Conservation (phyloP, 2,329 filamentous ascomycete species). For the Aspergillus floridensis region DNA sequence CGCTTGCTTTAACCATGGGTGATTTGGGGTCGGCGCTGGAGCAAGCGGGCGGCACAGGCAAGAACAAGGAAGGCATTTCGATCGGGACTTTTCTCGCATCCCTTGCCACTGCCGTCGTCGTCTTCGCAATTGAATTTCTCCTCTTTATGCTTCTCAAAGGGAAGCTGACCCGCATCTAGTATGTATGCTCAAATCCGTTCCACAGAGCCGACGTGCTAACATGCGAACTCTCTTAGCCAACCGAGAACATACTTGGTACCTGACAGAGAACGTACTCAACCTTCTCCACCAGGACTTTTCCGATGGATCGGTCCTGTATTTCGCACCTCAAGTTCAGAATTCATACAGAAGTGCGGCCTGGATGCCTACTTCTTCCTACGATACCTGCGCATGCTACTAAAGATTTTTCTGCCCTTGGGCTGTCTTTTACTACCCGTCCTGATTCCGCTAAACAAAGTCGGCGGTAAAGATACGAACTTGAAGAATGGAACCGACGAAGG, state of each 20-base stretch:
- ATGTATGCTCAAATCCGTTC: conserved; percentile 33
- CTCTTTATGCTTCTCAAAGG: conserved; percentile 75
- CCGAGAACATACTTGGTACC: conserved; percentile 83
- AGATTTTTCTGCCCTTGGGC: conserved; percentile 86
- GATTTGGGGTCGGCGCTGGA: conserved; percentile 36
- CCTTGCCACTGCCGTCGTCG: conserved; percentile 58
- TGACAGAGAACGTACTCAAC: conserved; percentile 75
- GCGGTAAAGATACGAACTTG: conserved; percentile 62
- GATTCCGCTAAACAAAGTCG: conserved; percentile 77
- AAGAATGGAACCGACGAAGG: conserved; percentile 35
- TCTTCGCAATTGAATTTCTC: conserved; percentile 63
- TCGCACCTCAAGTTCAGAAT: conserved; percentile 71
- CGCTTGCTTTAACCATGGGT: conserved; percentile 19
- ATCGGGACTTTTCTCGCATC: conserved; percentile 62
- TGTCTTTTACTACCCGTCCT: conserved; percentile 77
- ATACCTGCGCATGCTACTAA: conserved; percentile 78
- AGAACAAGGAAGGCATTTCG: conserved; percentile 35
- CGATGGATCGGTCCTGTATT: conserved; percentile 58
- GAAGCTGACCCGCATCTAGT: conserved; percentile 81
- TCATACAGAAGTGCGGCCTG: conserved; percentile 92
- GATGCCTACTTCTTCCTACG: conserved; percentile 98
- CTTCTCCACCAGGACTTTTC: conserved; percentile 61
- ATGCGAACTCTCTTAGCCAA: conserved; percentile 52
- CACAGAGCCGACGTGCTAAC: background rate
- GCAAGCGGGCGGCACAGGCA: conserved; percentile 36